These are phyloP conservation scores for Tillandsia leiboldiana DNA, from an alignment of 176 grass and related monocot genomes.

Conservation along the genomic window DNA sequence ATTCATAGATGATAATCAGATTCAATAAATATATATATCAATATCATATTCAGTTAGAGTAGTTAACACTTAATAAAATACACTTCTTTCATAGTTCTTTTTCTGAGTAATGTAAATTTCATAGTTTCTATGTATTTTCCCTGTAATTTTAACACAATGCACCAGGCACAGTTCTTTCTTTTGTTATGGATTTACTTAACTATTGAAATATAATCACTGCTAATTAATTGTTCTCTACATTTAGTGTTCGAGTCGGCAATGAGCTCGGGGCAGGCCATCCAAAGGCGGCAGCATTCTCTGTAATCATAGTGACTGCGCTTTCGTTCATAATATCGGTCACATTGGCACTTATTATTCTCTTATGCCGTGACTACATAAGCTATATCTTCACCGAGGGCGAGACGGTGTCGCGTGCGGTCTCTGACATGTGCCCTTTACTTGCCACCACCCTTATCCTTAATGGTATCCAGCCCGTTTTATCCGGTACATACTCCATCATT, in stretches of 20 bases:
- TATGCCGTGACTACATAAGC: conserved; percentile 53
- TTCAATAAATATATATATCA: no score
- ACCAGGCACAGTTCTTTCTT: no score
- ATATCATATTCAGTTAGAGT: no score
- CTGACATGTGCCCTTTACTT: conserved; percentile 58
- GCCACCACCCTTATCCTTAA: conserved; percentile 51
- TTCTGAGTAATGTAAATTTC: no score
- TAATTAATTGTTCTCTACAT: background rate
- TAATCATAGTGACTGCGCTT: conserved; percentile 40
- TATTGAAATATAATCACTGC: no score
- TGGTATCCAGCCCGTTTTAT: conserved; percentile 69
- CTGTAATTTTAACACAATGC: no score
- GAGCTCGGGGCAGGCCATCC: conserved; percentile 73
- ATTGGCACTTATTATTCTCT: conserved; percentile 33
- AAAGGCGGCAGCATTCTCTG: conserved; percentile 54
- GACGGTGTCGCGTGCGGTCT: conserved; percentile 39
- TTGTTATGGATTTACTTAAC: no score
- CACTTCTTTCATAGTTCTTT: no score
- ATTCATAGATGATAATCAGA: no score
- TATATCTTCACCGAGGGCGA: conserved; percentile 70
- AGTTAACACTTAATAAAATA: no score
- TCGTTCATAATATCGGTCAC: conserved; percentile 21
- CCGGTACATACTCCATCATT: conserved; percentile 27
- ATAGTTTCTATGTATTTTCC: no score
- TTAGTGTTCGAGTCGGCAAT: conserved; percentile 71